Evolutionary conservation across 257 asterid species (phyloP).

Genomic region (Nicotiana noctiflora): DNA sequence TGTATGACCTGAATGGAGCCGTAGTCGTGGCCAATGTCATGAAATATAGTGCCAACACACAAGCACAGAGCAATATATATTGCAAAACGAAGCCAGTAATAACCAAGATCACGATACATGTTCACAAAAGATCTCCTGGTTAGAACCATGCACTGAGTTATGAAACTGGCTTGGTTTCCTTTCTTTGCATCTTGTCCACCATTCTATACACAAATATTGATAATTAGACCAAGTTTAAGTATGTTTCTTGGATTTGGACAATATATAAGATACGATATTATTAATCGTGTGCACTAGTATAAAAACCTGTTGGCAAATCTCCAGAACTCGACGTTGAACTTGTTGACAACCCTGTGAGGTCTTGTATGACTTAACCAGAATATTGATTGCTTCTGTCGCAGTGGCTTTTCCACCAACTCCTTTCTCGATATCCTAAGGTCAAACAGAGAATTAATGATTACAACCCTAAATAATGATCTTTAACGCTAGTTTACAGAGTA

Average conservation of each 20-base stretch:
- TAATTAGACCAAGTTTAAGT: background rate
- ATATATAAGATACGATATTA: too few relatives aligned
- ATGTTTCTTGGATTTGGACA: background rate
- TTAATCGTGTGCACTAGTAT: background rate
- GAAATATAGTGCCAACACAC: slow-evolving; percentile 46
- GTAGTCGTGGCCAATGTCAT: slow-evolving; percentile 37
- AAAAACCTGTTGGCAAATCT: slow-evolving; percentile 32
- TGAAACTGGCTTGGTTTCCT: slow-evolving; percentile 41
- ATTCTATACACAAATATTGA: slow-evolving; percentile 3
- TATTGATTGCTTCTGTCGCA: slow-evolving; percentile 33
- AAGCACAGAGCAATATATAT: slow-evolving; percentile 41
- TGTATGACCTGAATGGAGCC: slow-evolving; percentile 40
- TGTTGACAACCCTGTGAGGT: slow-evolving; percentile 33
- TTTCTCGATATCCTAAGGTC: slow-evolving; percentile 45
- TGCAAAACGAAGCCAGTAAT: slow-evolving; percentile 60
- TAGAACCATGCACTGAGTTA: slow-evolving; percentile 40
- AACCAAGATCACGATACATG: slow-evolving; percentile 61
- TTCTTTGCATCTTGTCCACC: slow-evolving; percentile 22
- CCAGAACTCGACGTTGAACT: slow-evolving; percentile 29
- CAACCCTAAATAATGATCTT: too few relatives aligned
- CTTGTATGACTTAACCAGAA: slow-evolving; percentile 41
- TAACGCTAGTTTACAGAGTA: too few relatives aligned
- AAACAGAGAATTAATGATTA: background rate
- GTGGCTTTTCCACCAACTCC: slow-evolving; percentile 27
- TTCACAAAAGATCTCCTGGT: slow-evolving; percentile 51